A percentile compares a stretch with the other conserved stretches of the same genome.
Conservation (phyloP, 192 early-diverging fungal species). For the Martensiomyces pterosporus region DNA sequence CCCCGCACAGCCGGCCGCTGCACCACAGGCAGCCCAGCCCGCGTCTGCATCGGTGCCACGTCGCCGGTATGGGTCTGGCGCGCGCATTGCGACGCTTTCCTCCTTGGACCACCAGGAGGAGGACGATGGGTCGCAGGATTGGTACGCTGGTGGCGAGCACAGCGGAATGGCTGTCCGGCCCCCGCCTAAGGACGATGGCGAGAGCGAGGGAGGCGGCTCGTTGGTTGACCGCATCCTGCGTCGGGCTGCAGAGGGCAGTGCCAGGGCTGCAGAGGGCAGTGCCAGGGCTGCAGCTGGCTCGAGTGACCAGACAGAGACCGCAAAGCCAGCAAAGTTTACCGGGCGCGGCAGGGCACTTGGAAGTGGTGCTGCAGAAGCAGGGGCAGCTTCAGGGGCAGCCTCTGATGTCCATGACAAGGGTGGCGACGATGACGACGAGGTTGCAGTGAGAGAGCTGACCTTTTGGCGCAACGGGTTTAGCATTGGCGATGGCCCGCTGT, state of each 20-base stretch:
- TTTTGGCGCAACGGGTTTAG: constrained; percentile 98
- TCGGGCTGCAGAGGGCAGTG: constrained; percentile 29
- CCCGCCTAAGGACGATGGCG: constrained; percentile 12
- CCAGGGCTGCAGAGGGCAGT: constrained; percentile 27
- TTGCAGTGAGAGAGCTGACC: constrained; percentile 66
- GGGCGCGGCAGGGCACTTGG: constrained; percentile 35
- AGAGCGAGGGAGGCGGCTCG: constrained; percentile 22
- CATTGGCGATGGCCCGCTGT: constrained; percentile 87
- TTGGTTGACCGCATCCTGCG: constrained; percentile 43
- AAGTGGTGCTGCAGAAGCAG: background rate
- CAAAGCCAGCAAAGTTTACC: constrained; percentile 16
- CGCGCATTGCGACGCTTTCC: constrained; percentile 48
- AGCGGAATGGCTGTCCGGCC: constrained; percentile 63
- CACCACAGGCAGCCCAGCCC: constrained; percentile 3
- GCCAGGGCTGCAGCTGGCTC: constrained; percentile 24
- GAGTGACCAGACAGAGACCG: constrained; percentile 1
- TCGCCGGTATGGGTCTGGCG: constrained; percentile 39
- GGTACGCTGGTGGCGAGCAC: constrained; percentile 92
- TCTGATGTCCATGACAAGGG: background rate
- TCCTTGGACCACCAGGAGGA: constrained; percentile 20
- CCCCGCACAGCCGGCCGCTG: constrained; percentile 6
- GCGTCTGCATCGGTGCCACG: constrained; percentile 19
- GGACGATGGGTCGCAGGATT: constrained; percentile 43
- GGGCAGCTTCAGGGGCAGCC: background rate
- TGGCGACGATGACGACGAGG: constrained; percentile 5